Base-by-base conservation (phyloP, 1,284 basidiomycete genomes). In the Heterobasidion occidentale region DNA sequence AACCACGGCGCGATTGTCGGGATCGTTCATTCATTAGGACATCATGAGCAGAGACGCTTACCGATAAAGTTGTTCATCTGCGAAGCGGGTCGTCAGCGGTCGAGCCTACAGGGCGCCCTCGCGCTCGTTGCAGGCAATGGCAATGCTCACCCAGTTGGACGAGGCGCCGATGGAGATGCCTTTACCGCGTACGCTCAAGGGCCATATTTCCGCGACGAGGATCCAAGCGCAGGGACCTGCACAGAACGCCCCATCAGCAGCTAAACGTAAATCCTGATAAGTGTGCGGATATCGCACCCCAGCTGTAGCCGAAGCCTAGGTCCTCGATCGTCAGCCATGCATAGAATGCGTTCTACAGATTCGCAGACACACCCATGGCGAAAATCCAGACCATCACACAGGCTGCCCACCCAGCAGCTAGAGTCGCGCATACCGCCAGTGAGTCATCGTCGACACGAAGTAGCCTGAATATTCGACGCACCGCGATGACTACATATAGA, bases 51-150 rank as follows among this genome's bases (percentile, higher is more conserved):
- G n/a, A 34, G n/a, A 51, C 2, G 65, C 73, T 63, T 62, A 77
- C 81, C 81, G 60, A 87, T 87, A 67, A 86, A 88, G 67, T 86
- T 87, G 68, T 87, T 86, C 84, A 88, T 86, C 84, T 84, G 38
- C 9, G 7, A 17, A 38, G 59, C 27, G 17, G 2, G 59, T 34
- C 20, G 52, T 54, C 34, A 34, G 27, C 20, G 54, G 49, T 27
- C 27, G 27, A 5, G 27, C 27, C 27, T 27, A 27, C 20, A 12
- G 17, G 14, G 4, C 27, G 7, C 14, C 44, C 44, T 15, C 14
- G 44, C 17, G 19, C 48, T 6, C 27, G 27, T 27, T 27, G 4
- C 27, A 27, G 27, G 27, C 27, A 27, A 42, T 9, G 5, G 36
- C 15, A 34, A 19, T 2, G 51, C 74, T 36, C 66, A 82, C 81